These are phyloP conservation scores for Eucalyptus urophylla DNA, from an alignment of 345 rosid species.

Conservation along the genomic window DNA sequence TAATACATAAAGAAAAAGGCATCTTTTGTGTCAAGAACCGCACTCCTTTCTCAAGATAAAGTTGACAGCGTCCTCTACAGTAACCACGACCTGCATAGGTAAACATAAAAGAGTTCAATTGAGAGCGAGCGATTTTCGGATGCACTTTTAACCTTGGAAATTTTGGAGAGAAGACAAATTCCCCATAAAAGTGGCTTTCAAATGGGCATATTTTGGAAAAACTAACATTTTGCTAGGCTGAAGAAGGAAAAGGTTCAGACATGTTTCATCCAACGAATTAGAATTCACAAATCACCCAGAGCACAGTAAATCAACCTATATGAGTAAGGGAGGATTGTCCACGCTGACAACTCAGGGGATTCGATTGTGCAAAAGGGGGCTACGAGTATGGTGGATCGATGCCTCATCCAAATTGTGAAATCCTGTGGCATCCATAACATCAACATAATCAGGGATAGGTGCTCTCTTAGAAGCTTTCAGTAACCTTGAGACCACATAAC, in stretches of 20 bases:
- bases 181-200: neutral
- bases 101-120: too few species aligned
- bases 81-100: too few species aligned
- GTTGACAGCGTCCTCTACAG: too few species aligned
- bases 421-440: slow-evolving; percentile 54
- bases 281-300: neutral
- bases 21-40: too few species aligned
- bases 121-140: too few species aligned
- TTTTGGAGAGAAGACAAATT: neutral
- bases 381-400: slow-evolving; percentile 82
- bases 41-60: too few species aligned
- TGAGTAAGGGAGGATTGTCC: neutral
- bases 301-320: neutral
- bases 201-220: neutral
- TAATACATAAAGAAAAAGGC: too few species aligned
- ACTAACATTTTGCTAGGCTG: neutral
- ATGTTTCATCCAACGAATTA: neutral
- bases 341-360: slow-evolving; percentile 22
- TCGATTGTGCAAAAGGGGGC: slow-evolving; percentile 89
- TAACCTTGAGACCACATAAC: neutral
- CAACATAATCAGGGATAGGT: slow-evolving; percentile 85
- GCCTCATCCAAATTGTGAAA: slow-evolving; percentile 73
- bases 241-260: neutral
- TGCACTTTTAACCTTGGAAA: neutral
- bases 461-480: neutral